phyloP scores from a whole-genome alignment of 768 basidiomycete genomes.

The Psilocybe sp. region DNA sequence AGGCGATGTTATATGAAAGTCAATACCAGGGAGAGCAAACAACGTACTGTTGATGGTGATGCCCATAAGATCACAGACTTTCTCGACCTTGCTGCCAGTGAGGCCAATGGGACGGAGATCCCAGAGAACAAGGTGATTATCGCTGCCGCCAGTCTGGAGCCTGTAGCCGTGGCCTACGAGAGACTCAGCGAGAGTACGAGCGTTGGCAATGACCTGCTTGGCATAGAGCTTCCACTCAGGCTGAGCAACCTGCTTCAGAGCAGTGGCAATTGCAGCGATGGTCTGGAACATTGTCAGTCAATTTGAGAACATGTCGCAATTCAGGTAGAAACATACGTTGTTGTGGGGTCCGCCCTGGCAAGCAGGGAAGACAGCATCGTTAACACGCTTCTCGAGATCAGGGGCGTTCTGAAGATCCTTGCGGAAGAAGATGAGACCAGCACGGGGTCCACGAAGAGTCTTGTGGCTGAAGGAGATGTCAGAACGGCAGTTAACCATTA shows the following conservation, averaged over 20 bases:
- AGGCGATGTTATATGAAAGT: slow-evolving; percentile 5
- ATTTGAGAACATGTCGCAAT: not conserved
- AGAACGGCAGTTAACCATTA: not conserved
- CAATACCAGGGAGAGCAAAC: not conserved
- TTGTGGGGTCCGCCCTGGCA: slow-evolving; percentile 99
- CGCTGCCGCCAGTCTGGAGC: slow-evolving; percentile 94
- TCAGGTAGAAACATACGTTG: slow-evolving; percentile 54
- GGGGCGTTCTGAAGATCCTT: slow-evolving; percentile 78
- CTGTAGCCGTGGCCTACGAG: slow-evolving; percentile 85
- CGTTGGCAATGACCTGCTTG: slow-evolving; percentile 91
- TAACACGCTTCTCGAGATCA: slow-evolving; percentile 95
- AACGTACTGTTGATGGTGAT: slow-evolving; percentile 92
- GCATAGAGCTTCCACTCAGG: slow-evolving; percentile 92
- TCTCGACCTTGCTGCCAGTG: slow-evolving; percentile 98
- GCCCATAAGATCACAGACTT: slow-evolving; percentile 93
- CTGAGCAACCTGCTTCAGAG: slow-evolving; percentile 86
- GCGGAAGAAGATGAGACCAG: slow-evolving; percentile 97
- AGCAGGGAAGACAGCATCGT: slow-evolving; percentile 98
- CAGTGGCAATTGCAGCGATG: slow-evolving; percentile 91
- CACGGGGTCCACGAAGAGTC: slow-evolving; percentile 96
- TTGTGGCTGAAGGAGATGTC: slow-evolving; percentile 65
- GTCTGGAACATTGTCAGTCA: slow-evolving; percentile 45
- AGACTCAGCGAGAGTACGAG: slow-evolving; percentile 67
- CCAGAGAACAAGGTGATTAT: slow-evolving; percentile 98
- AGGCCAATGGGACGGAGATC: slow-evolving; percentile 92